Evolutionary conservation across 805 yeast genomes (phyloP).

Genomic region (Cyberlindnera saturnus): DNA sequence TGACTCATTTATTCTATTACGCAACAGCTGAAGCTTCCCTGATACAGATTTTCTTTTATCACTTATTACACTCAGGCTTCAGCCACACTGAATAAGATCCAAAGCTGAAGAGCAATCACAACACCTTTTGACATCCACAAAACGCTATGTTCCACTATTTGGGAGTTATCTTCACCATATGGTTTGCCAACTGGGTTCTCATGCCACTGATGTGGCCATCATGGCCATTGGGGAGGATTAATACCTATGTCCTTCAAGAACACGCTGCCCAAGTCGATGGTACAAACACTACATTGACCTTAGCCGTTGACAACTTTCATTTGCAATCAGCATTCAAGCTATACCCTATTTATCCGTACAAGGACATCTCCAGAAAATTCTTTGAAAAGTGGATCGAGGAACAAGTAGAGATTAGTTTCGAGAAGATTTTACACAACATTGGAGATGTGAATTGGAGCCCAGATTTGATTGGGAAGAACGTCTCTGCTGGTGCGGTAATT

Average conservation of each 20-base stretch:
- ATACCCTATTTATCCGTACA: constrained; percentile 16
- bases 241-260: too few relatives aligned
- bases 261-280: too few relatives aligned
- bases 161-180: too few relatives aligned
- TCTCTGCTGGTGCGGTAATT: constrained; percentile 64
- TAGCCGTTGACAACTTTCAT: constrained; percentile 19
- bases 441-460: constrained; percentile 33
- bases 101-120: too few relatives aligned
- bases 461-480: constrained; percentile 28
- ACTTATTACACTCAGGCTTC: too few relatives aligned
- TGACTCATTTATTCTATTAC: too few relatives aligned
- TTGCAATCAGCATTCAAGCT: constrained; percentile 17
- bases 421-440: constrained; percentile 40
- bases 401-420: constrained; percentile 36
- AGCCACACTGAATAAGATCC: too few relatives aligned
- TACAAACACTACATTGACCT: neutral
- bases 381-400: constrained; percentile 40
- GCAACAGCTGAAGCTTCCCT: too few relatives aligned
- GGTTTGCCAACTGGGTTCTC: constrained; percentile 1
- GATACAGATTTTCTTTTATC: too few relatives aligned
- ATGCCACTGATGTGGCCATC: constrained; percentile 5
- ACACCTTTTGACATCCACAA: too few relatives aligned
- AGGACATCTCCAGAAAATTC: constrained; percentile 20
- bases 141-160: too few relatives aligned
- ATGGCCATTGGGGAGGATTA: neutral